Evolutionary conservation across 257 asterid species (phyloP), one percentile per base, ranked within the genome.

Genomic region (Thymus quinquecostatus): DNA sequence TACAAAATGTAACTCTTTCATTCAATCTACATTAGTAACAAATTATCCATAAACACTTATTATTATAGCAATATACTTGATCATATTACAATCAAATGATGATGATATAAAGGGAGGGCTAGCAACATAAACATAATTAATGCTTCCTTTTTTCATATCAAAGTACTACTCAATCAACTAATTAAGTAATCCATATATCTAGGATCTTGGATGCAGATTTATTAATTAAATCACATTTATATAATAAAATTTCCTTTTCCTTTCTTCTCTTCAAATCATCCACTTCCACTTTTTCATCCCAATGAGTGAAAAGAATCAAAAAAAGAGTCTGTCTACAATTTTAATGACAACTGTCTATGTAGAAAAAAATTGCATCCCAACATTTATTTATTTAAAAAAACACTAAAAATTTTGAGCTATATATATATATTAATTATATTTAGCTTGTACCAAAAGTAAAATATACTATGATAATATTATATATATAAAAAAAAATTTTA

Each of bases 321-420:
- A 21, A 38, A 38, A 38, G 6, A 70, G 80, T 72, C 78, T 72
- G 79, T 84, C 68, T 78, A 66, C 84, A 82, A 71, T 66, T 79
- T 78, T 89, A 81, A 75, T 83, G 92, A 88, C 98, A 89, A 84
- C 96, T 92, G 96, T 85, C 91, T 70, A 14, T 74, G 79, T 78
- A 70, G 92, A 83, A 87, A 79, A 79, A 68, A 64, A 27, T 71
- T 71, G 87, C 91, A 74, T 62, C 82, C 82, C 84, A 77, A 76
- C 76, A 59, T 60, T 36, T 47, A 13, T 40, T 49, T 43, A 44
- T 68, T 68, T n/a, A 28, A 60, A 32, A 21, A 53, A 53, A 38
- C 6, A 38, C 8, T 53, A 8, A 43, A 53, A 44, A 4, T 32
- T 62, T 57, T 38, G 29, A 69, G 51, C 13, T 58, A 43, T 30